A percentile compares a stretch with the other conserved stretches of the same genome.
Evolutionary conservation across 495 filamentous ascomycete genomes (phyloP).

Genomic region (Xylaria castorea): DNA sequence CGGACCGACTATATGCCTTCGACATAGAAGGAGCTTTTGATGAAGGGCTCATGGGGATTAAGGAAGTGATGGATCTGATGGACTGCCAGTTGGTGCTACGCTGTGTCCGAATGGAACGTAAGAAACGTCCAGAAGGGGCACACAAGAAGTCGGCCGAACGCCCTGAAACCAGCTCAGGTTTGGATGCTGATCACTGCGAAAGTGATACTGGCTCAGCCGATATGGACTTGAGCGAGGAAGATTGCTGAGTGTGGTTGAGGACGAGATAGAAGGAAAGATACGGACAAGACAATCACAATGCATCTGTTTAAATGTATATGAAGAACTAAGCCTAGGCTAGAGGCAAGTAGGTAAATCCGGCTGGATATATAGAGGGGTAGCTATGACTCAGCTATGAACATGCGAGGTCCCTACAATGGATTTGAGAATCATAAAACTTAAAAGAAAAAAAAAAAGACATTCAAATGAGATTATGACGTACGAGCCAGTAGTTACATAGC

Average conservation of each 20-base stretch:
- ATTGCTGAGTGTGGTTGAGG: not conserved
- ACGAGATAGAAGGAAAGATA: not conserved
- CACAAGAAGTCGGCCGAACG: constrained; percentile 35
- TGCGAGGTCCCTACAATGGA: not conserved
- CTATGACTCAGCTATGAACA: not conserved
- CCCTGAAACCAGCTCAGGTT: not conserved
- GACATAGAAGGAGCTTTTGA: constrained; percentile 17
- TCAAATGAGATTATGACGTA: not conserved
- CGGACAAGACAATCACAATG: not conserved
- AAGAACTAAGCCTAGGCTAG: not conserved
- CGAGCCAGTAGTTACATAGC: not conserved
- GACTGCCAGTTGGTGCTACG: constrained; percentile 42
- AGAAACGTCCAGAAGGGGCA: constrained; percentile 30
- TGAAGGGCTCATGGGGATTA: constrained; percentile 17
- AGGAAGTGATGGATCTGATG: constrained; percentile 29
- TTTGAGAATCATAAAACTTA: not conserved
- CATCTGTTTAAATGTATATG: not conserved
- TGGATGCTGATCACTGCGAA: not conserved
- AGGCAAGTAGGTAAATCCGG: not conserved
- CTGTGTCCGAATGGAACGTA: constrained; percentile 19
- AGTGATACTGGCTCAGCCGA: constrained; percentile 8
- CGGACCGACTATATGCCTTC: not conserved
- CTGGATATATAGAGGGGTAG: not conserved
- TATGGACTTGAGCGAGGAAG: constrained; percentile 22
- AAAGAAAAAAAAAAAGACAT: no score